A percentile compares a stretch with the other conserved stretches of the same genome.
These are phyloP conservation scores for Aspergillus latus DNA, from an alignment of 2,329 filamentous ascomycete species.

Conservation along the genomic window DNA sequence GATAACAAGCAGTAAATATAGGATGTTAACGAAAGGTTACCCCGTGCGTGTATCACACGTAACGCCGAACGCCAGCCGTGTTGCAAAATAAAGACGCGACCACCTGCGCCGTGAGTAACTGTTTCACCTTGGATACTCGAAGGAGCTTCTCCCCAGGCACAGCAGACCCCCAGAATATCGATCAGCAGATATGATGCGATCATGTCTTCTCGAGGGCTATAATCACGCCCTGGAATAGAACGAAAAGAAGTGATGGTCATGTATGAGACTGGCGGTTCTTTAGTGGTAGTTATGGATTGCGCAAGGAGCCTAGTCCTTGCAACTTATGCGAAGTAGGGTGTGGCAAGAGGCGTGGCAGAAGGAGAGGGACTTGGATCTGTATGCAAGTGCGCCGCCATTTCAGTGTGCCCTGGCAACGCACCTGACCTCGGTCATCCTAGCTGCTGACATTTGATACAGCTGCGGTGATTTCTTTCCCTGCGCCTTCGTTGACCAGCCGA, in stretches of 20 bases:
- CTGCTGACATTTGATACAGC: neutral
- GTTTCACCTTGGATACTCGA: neutral
- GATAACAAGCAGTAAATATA: neutral
- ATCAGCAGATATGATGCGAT: constrained; percentile 4
- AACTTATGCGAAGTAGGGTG: neutral
- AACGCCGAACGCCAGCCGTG: neutral
- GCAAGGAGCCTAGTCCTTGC: neutral
- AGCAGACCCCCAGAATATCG: neutral
- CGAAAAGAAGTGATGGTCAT: neutral
- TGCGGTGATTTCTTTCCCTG: neutral
- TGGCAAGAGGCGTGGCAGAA: neutral
- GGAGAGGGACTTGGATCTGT: neutral
- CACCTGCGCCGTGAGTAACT: neutral
- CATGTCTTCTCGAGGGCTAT: neutral
- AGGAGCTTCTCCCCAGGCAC: neutral
- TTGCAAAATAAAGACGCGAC: neutral
- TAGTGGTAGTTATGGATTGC: neutral
- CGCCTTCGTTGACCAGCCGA: neutral
- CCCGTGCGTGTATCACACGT: neutral
- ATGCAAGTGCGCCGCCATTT: neutral
- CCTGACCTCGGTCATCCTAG: neutral
- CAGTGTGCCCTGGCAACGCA: neutral
- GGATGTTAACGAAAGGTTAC: neutral
- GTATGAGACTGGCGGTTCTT: neutral
- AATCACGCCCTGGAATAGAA: neutral